These are phyloP conservation scores for Diutina neorugosa DNA, from an alignment of 1,139 yeast species.

Conservation along the genomic window DNA sequence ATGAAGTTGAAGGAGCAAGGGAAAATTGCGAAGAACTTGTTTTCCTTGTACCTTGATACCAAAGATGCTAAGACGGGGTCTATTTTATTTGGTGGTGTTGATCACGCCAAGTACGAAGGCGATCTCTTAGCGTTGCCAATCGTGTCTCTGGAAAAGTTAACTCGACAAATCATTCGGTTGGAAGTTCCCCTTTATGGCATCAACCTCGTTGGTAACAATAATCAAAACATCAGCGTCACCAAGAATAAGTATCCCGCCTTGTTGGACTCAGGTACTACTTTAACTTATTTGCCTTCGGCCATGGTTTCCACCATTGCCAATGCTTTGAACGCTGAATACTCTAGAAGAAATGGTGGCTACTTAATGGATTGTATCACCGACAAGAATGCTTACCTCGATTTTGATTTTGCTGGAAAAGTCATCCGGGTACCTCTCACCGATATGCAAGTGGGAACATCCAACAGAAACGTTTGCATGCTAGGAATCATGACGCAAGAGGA, in stretches of 20 bases:
- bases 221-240: background rate
- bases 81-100: conserved; percentile 48
- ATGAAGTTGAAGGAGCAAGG: conserved; percentile 39
- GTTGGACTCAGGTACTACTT: conserved; percentile 33
- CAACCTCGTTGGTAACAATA: background rate
- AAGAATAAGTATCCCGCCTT: conserved; percentile 14
- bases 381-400: conserved; percentile 8
- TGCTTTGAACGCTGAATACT: conserved; percentile 12
- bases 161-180: background rate
- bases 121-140: conserved; percentile 6
- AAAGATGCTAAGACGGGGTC: conserved; percentile 24
- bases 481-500: background rate
- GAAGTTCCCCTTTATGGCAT: background rate
- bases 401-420: conserved; percentile 15
- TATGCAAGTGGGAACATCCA: conserved; percentile 5
- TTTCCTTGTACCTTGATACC: conserved; percentile 39
- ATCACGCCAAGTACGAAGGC: conserved; percentile 40
- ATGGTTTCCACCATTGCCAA: conserved; percentile 11
- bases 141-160: background rate
- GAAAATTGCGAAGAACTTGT: conserved; percentile 32
- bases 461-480: background rate
- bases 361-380: conserved; percentile 20
- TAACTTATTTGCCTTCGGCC: conserved; percentile 16
- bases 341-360: conserved; percentile 12
- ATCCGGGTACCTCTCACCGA: conserved; percentile 17